Evolutionary conservation across 1,139 yeast species (phyloP), one percentile per base, ranked within the genome.

Genomic region (Pneumocystis carinii): DNA sequence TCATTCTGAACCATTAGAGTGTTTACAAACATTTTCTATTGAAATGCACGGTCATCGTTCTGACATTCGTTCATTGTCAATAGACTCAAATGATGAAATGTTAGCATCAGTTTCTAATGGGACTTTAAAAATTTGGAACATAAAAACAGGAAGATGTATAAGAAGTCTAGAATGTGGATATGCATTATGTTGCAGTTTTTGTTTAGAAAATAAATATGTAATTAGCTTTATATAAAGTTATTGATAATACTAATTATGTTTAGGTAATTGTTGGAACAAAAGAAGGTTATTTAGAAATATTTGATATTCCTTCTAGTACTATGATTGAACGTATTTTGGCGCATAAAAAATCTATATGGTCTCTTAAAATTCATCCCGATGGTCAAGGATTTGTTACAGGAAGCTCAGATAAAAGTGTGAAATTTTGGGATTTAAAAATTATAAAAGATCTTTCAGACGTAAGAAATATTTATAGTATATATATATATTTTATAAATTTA

Each of bases 61-160:
- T 3, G 99, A 94, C 73, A 80, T 92, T 42, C 81, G 98, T 70
- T 81, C 96, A 5, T 77, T 88, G 72, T 90, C 90, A 68, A 78
- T 94, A 55, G 86, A 95, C 62, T 82, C 84, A 59, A 97, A 90
- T 74, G 83, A 85, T 71, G 84, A 83, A 71, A 76, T 92, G 67
- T 76, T 90, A 60, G 95, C 92, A 1, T 86, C 96, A 3, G 96
- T 96, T 0, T 86, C 97, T 1, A 89, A 90, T 70, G 97, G 97
- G 12, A 82, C 83, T 68, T 75, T 92, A 66, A 94, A 92, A 72
- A 79, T 94, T 39, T 90, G 97, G 97, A 94, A 92, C 71, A 73
- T 87, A 59, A 79, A 80, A 66, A 84, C 94, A 0, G 78, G 78
- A 39, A 82, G 83, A 66, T 94, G 96, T 67, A 79, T 92, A 64